phyloP scores from a whole-genome alignment of 2,329 filamentous ascomycete species.

The Venturia oleaginea region DNA sequence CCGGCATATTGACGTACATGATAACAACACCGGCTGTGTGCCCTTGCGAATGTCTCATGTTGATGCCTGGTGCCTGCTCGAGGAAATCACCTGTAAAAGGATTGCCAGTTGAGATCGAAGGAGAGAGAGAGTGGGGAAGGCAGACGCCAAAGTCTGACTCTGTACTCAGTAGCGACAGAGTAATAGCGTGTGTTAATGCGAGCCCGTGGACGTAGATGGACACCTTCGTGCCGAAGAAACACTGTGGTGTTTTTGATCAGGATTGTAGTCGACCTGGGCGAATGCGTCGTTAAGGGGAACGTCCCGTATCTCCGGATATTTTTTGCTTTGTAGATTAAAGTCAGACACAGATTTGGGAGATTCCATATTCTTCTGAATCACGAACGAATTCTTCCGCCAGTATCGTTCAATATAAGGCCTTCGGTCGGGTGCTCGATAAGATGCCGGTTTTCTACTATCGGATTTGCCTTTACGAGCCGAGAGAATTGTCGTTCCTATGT shows the following conservation, averaged over 20 bases:
- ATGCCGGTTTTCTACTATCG: constrained; percentile 5
- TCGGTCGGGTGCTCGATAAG: constrained; percentile 13
- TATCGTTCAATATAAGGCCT: constrained; percentile 14
- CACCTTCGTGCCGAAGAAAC: constrained; percentile 31
- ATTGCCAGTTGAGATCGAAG: constrained; percentile 30
- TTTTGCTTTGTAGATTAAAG: not conserved
- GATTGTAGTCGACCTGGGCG: constrained; percentile 26
- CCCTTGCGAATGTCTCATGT: not conserved
- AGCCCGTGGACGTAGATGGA: constrained; percentile 30
- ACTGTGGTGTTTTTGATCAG: constrained; percentile 31
- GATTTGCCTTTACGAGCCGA: constrained; percentile 26
- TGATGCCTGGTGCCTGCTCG: constrained; percentile 28
- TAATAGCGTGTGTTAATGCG: constrained; percentile 30
- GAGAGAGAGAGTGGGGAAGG: constrained; percentile 25
- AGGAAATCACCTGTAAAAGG: constrained; percentile 25
- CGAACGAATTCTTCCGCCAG: not conserved
- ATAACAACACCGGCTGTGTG: constrained; percentile 21
- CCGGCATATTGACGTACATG: constrained; percentile 29
- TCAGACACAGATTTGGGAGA: too few relatives aligned
- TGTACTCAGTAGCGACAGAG: constrained; percentile 28
- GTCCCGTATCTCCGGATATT: constrained; percentile 10
- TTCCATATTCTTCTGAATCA: too few relatives aligned
- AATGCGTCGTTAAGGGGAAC: constrained; percentile 23
- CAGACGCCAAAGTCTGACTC: constrained; percentile 26
- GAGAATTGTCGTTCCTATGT: constrained; percentile 22